phyloP scores from a whole-genome alignment of 306 rosid genomes.

The Malus asiatica region DNA sequence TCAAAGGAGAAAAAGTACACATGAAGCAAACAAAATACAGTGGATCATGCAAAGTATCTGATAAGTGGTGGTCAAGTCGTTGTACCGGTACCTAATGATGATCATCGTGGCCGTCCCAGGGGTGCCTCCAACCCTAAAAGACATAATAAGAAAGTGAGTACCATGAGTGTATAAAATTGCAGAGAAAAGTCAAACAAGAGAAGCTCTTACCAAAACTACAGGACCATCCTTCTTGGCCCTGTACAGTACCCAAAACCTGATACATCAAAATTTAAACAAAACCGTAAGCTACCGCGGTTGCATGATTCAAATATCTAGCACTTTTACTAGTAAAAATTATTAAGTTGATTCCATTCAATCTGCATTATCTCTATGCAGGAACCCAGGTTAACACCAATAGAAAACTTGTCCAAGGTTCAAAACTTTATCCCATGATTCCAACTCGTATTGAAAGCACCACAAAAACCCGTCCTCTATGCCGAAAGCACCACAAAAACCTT shows the following conservation, averaged over 20 bases:
- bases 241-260: slow-evolving; percentile 91
- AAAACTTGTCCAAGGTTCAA: background rate
- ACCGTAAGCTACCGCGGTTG: background rate
- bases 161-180: background rate
- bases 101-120: slow-evolving; percentile 94
- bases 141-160: background rate
- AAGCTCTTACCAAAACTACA: slow-evolving; percentile 64
- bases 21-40: background rate
- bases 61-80: background rate
- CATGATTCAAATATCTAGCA: no score
- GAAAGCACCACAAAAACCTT: background rate
- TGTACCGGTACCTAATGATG: slow-evolving; percentile 40
- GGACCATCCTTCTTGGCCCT: slow-evolving; percentile 98
- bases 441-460: background rate
- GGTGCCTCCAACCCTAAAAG: slow-evolving; percentile 92
- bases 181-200: background rate
- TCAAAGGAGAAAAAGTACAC: background rate
- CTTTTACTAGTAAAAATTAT: no score
- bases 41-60: background rate
- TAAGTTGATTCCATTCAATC: background rate
- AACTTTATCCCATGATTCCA: background rate
- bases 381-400: background rate
- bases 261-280: background rate
- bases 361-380: background rate
- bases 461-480: background rate